Percentiles rank a stretch among this genome's conserved stretches.
Evolutionary conservation across 2,329 filamentous ascomycete species (phyloP).

Genomic region (Fonsecaea pedrosoi): DNA sequence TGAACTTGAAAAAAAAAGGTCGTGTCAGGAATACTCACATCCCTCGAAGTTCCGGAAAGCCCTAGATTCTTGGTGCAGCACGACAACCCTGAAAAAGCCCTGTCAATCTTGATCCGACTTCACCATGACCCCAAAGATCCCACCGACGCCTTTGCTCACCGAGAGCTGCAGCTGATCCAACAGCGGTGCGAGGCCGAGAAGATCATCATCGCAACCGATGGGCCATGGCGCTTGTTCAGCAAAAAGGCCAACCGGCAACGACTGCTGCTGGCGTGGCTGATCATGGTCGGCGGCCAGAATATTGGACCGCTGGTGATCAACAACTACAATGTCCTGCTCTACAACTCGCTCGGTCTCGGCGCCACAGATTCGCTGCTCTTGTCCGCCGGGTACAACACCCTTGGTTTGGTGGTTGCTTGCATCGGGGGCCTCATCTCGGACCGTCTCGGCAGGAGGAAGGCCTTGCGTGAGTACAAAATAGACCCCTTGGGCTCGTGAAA

Average conservation of each 20-base stretch:
- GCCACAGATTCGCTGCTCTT: constrained; percentile 16
- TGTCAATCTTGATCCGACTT: constrained; percentile 19
- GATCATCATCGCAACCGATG: not conserved
- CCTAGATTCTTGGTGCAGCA: constrained; percentile 22
- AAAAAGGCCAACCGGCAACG: constrained; percentile 21
- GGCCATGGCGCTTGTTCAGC: constrained; percentile 19
- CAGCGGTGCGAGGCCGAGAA: constrained; percentile 18
- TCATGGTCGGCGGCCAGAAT: constrained; percentile 19
- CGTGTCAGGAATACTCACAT: not conserved
- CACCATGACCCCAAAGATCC: constrained; percentile 23
- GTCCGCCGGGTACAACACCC: constrained; percentile 20
- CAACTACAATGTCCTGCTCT: constrained; percentile 23
- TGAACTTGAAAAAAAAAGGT: not conserved
- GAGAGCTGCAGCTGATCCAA: constrained; percentile 21
- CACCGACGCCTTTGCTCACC: constrained; percentile 20
- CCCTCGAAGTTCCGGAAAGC: constrained; percentile 21
- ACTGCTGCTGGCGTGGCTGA: constrained; percentile 17
- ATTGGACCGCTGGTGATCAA: constrained; percentile 19
- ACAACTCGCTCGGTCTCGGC: constrained; percentile 19
- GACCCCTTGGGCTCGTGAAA: not conserved
- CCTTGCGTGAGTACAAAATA: constrained; percentile 10
- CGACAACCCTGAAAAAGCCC: constrained; percentile 9
- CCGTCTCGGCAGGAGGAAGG: constrained; percentile 16
- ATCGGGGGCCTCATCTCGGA: constrained; percentile 19
- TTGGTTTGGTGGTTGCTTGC: constrained; percentile 18